A percentile compares a stretch with the other conserved stretches of the same genome.
Conservation (phyloP, 2,329 filamentous ascomycete genomes). For the Periconia sp. region DNA sequence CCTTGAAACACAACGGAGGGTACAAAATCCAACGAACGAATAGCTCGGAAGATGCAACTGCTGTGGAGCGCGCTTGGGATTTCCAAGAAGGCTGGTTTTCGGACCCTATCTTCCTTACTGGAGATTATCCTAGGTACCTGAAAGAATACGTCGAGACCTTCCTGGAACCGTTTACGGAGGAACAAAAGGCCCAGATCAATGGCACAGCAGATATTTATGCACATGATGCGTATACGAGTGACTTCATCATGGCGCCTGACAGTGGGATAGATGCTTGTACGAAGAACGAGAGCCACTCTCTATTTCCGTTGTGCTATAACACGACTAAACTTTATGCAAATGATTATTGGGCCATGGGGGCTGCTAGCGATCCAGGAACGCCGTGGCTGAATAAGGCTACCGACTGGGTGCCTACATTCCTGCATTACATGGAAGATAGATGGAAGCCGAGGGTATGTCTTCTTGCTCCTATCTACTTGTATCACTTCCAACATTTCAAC, state of each 20-base stretch:
- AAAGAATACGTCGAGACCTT: slow-evolving; percentile 43
- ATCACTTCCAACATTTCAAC: no score
- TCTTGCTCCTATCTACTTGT: no score
- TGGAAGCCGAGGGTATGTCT: slow-evolving; percentile 27
- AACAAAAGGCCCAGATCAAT: slow-evolving; percentile 38
- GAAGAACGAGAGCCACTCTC: slow-evolving; percentile 36
- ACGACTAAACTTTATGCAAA: slow-evolving; percentile 38
- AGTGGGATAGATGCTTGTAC: slow-evolving; percentile 47
- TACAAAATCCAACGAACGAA: slow-evolving; percentile 46
- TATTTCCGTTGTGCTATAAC: slow-evolving; percentile 44
- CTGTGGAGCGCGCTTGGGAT: slow-evolving; percentile 43
- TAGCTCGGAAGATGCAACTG: slow-evolving; percentile 39
- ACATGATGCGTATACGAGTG: slow-evolving; percentile 44
- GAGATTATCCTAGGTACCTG: slow-evolving; percentile 52
- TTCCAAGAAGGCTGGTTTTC: slow-evolving; percentile 52
- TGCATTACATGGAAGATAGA: slow-evolving; percentile 41
- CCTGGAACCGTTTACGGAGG: slow-evolving; percentile 37
- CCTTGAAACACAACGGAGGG: slow-evolving; percentile 46
- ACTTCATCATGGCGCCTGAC: slow-evolving; percentile 43
- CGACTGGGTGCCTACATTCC: slow-evolving; percentile 42
- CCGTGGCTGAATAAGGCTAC: slow-evolving; percentile 45
- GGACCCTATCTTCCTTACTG: slow-evolving; percentile 52
- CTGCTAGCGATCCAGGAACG: slow-evolving; percentile 35
- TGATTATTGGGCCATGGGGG: slow-evolving; percentile 40
- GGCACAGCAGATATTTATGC: slow-evolving; percentile 45